A percentile compares a stretch with the other conserved stretches of the same genome.
Conservation (phyloP, 2,329 filamentous ascomycete genomes). For the Capronia americana region DNA sequence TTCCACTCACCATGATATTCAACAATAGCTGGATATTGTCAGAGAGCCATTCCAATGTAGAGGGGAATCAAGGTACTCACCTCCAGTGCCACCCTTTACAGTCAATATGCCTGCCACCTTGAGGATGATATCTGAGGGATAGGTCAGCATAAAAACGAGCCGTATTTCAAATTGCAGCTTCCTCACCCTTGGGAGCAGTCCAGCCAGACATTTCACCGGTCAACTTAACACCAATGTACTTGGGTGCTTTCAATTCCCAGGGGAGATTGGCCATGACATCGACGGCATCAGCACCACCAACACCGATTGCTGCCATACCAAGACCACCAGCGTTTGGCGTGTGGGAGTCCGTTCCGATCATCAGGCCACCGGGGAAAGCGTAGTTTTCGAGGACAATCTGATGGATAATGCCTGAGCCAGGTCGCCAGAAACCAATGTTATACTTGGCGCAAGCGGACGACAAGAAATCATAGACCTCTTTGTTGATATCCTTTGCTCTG, state of each 20-base stretch:
- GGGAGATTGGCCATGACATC: conserved; percentile 97
- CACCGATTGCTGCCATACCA: conserved; percentile 92
- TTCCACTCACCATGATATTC: conserved; percentile 64
- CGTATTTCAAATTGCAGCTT: conserved; percentile 18
- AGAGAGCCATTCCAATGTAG: background rate
- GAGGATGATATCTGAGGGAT: conserved; percentile 79
- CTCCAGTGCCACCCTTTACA: conserved; percentile 94
- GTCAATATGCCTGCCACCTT: conserved; percentile 97
- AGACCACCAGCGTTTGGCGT: conserved; percentile 90
- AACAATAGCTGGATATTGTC: conserved; percentile 63
- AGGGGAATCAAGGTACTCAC: background rate
- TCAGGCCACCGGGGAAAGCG: conserved; percentile 95
- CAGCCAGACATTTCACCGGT: conserved; percentile 89
- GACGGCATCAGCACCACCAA: conserved; percentile 92
- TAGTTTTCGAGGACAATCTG: conserved; percentile 99
- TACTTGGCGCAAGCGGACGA: conserved; percentile 95
- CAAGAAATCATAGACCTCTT: conserved; percentile 99
- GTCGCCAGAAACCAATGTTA: conserved; percentile 99
- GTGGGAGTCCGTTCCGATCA: conserved; percentile 98
- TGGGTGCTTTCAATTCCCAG: conserved; percentile 98
- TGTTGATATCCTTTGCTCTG: conserved; percentile 91
- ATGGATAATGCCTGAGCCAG: conserved; percentile 98
- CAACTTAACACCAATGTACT: conserved; percentile 94
- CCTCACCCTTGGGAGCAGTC: conserved; percentile 86
- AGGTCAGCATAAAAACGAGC: conserved; percentile 21